phyloP scores from a whole-genome alignment of 2,329 filamentous ascomycete species.

The Epichloe baconii region DNA sequence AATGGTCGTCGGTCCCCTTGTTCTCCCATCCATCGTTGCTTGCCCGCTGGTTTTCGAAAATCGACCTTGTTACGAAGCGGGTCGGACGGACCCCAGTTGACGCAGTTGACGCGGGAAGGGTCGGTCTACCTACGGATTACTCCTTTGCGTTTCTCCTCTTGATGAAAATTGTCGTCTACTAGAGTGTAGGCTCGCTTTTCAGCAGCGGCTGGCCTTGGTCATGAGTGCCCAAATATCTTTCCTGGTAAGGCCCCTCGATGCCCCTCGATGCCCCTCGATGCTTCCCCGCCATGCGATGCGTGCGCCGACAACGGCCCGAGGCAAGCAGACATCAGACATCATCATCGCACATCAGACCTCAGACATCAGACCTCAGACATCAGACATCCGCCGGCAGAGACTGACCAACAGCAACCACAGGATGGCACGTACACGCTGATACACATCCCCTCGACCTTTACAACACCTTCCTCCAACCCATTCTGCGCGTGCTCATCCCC shows the following conservation, averaged over 20 bases:
- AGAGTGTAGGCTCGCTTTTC: too few relatives aligned
- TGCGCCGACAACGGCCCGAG: not conserved
- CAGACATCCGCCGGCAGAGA: too few relatives aligned
- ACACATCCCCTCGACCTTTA: slow-evolving; percentile 73
- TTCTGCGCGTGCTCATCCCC: slow-evolving; percentile 70
- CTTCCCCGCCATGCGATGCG: too few relatives aligned
- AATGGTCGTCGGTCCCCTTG: too few relatives aligned
- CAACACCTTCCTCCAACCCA: slow-evolving; percentile 67
- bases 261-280: too few relatives aligned
- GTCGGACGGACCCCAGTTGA: too few relatives aligned
- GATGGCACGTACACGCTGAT: slow-evolving; percentile 79
- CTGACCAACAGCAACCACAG: slow-evolving; percentile 29
- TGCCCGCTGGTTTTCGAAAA: too few relatives aligned
- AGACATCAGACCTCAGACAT: too few relatives aligned
- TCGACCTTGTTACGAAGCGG: too few relatives aligned
- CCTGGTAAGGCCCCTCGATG: slow-evolving; percentile 25
- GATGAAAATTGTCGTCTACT: not conserved
- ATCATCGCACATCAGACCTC: too few relatives aligned
- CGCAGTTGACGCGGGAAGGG: too few relatives aligned
- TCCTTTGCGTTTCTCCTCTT: not conserved
- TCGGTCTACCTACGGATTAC: not conserved
- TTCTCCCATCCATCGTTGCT: too few relatives aligned
- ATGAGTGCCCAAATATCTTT: slow-evolving; percentile 48
- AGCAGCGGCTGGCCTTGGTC: slow-evolving; percentile 10
- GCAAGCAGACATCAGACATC: not conserved